Base-by-base conservation (phyloP, 306 rosid species). In the Vachellia pachyceras region DNA sequence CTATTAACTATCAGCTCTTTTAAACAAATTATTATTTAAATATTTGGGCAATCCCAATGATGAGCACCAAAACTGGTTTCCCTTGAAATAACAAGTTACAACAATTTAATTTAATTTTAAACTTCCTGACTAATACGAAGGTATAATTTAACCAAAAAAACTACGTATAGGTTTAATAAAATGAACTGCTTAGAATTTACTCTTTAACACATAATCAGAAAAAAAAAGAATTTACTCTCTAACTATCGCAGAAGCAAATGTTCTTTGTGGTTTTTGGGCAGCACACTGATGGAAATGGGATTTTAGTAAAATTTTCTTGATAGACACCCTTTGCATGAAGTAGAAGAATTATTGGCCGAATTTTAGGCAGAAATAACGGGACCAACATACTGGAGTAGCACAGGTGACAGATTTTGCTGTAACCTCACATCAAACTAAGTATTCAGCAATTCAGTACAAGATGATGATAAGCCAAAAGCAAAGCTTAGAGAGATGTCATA, bases 341-440 rank as follows among this genome's bases (percentile, higher is more conserved):
- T 78, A 45, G 73, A 72, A 61, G 10, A 61, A 35, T 39, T 74
- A 69, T 75, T 63, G 40, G 72, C 81, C n/a, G n/a, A n/a, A n/a
- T n/a, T n/a, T n/a, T n/a, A n/a, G n/a, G n/a, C n/a, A 73, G 66
- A 77, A 69, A 80, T 68, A 44, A 70, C 18, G 72, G 83, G 44
- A 73, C 57, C 73, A 80, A 80, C 70, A 64, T 73, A 80, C 77
- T 74, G 55, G 33, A 55, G 63, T 67, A 77, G 52, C 36, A 69
- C 12, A 23, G 40, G 5, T 74, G 80, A 20, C 57, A 42, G 29
- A 46, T 65, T 41, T 73, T 17, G 37, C 11, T 49, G 39, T 37
- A 37, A 69, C 54, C 15, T 50, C 76, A 20, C 25, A 39, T 71
- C 35, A 78, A 68, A 40, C 57, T 49, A 76, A 70, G 41, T 55